These are phyloP conservation scores for Arthroderma sp. DNA, from an alignment of 2,329 filamentous ascomycete species.

Conservation along the genomic window DNA sequence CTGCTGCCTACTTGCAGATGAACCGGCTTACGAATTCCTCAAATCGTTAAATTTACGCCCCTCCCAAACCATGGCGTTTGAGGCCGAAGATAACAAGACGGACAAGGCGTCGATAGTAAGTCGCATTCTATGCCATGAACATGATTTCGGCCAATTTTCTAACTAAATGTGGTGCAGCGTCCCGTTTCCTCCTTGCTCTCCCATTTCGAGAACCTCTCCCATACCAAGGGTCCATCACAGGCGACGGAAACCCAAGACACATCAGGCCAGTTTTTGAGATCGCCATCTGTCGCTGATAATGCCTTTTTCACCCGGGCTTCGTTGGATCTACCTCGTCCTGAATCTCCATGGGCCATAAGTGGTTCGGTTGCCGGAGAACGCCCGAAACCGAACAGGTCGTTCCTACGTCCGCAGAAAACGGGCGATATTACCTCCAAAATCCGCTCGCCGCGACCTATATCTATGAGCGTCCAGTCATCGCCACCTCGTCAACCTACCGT, in stretches of 20 bases:
- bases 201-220: constrained; percentile 36
- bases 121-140: too few species aligned
- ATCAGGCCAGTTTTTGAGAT: constrained; percentile 17
- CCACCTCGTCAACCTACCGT: constrained; percentile 30
- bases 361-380: background rate
- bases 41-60: too few species aligned
- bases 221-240: constrained; percentile 10
- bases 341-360: constrained; percentile 24
- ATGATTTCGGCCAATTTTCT: too few species aligned
- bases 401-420: constrained; percentile 12
- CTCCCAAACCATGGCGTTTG: too few species aligned
- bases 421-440: constrained; percentile 41
- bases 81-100: too few species aligned
- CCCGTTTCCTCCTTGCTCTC: constrained; percentile 37
- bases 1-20: too few species aligned
- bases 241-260: constrained; percentile 17
- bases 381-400: background rate
- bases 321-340: constrained; percentile 29
- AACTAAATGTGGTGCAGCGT: constrained; percentile 17
- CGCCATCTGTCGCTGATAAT: constrained; percentile 22
- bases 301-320: constrained; percentile 22
- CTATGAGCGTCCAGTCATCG: constrained; percentile 29
- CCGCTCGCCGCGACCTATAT: constrained; percentile 44
- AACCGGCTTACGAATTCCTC: too few species aligned
- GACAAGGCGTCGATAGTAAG: too few species aligned